These are phyloP conservation scores for Thamnidium elegans DNA, from an alignment of 192 early-diverging fungal genomes.

Conservation along the genomic window DNA sequence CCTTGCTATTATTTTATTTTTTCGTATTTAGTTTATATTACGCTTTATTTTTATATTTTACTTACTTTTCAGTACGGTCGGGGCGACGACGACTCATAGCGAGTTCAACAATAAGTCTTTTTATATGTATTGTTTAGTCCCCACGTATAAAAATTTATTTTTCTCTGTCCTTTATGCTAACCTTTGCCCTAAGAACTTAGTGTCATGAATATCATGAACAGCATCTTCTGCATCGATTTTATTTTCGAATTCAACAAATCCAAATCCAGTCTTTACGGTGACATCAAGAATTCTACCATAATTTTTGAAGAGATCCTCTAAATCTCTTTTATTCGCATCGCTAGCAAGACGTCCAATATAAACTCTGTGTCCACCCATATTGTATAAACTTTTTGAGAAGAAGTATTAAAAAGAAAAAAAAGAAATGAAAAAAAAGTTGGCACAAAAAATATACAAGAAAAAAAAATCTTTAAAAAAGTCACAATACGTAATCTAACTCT, in stretches of 20 bases:
- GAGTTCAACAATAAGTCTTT: conserved; percentile 78
- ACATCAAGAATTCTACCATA: conserved; percentile 84
- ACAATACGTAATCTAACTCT: too few relatives aligned
- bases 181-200: conserved; percentile 83
- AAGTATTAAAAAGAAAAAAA: too few relatives aligned
- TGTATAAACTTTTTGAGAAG: too few relatives aligned
- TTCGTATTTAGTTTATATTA: not conserved
- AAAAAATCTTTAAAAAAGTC: too few relatives aligned
- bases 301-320: conserved; percentile 76
- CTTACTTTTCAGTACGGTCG: conserved; percentile 34
- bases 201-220: conserved; percentile 80
- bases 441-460: too few relatives aligned
- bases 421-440: too few relatives aligned
- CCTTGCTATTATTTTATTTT: not conserved
- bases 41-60: conserved; percentile 1
- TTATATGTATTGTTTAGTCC: conserved; percentile 1
- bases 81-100: conserved; percentile 63
- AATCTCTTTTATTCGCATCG: conserved; percentile 79
- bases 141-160: not conserved
- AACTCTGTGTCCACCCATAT: conserved; percentile 42
- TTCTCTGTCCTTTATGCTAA: conserved; percentile 23
- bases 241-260: conserved; percentile 92
- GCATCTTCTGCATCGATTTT: conserved; percentile 86
- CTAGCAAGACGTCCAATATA: conserved; percentile 83
- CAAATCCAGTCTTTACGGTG: conserved; percentile 81